Conservation (phyloP, 2,329 filamentous ascomycete species). For the Colletotrichum cereale region DNA sequence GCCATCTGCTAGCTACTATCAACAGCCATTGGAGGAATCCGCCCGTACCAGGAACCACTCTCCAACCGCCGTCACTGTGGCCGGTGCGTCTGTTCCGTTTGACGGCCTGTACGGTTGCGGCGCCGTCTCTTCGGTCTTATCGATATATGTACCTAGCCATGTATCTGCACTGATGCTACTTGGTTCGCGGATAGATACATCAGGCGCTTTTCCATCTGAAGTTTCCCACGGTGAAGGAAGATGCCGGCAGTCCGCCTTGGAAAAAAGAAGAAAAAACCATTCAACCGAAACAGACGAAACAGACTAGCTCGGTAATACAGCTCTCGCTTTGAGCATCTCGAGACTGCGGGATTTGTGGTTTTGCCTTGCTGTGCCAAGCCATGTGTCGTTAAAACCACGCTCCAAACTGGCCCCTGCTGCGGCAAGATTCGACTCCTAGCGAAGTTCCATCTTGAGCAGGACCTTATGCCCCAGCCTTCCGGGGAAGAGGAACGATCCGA, state of each 20-base stretch:
- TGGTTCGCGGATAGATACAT: slow-evolving; percentile 7
- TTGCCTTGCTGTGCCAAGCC: slow-evolving; percentile 14
- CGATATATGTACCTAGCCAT: background rate
- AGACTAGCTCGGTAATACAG: slow-evolving; percentile 19
- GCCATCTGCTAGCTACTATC: slow-evolving; percentile 19
- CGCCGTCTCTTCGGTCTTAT: background rate
- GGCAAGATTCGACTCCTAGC: background rate
- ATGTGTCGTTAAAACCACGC: background rate
- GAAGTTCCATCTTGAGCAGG: background rate
- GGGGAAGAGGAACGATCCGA: slow-evolving; percentile 3
- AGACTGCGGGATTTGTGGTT: slow-evolving; percentile 4
- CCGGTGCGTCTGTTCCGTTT: slow-evolving; percentile 25
- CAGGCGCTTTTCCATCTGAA: slow-evolving; percentile 20
- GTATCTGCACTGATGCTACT: slow-evolving; percentile 9
- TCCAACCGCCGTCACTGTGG: slow-evolving; percentile 9
- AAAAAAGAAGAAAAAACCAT: background rate
- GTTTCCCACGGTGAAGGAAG: slow-evolving; percentile 4
- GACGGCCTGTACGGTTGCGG: slow-evolving; percentile 19
- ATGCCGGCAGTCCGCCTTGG: slow-evolving; percentile 19
- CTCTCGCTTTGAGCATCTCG: background rate
- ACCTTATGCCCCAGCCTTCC: background rate
- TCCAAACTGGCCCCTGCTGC: background rate
- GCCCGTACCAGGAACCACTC: background rate
- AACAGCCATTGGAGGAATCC: slow-evolving; percentile 2
- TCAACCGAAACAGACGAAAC: slow-evolving; percentile 34